Evolutionary conservation across 2,329 filamentous ascomycete species (phyloP), one percentile per base, ranked within the genome.

Genomic region (Aureobasidium namibiae): DNA sequence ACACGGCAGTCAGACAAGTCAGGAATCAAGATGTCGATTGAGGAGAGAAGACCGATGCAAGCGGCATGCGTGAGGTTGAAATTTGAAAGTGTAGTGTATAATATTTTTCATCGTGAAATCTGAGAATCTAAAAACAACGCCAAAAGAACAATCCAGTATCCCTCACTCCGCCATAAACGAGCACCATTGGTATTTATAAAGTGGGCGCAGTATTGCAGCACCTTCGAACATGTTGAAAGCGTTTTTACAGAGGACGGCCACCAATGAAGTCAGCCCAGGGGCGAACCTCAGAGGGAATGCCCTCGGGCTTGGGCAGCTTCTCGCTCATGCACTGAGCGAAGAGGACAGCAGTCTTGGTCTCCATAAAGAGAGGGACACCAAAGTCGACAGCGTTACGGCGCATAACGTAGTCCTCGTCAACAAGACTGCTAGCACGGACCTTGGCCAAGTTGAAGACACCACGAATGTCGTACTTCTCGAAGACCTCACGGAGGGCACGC

Each of bases 321-420:
- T 91, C 89, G 76, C 81, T 94, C 90, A 99, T 95, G 77, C 94
- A 97, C 75, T 90, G 89, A 63, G 94, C 91, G 70, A 97, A 97
- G 67, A 97, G 88, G 65, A 94, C 86, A 62, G 94, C 92, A 67
- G 94, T 99, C 91, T 94, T 92, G 58, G 92, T 90, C 79, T 97
- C 92, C 92, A 96, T 96, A 75, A 99, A 97, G 60, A 99, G 80
- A 50, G 94, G 94, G 33, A 97, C 91, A 67, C 92, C 92, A 74
- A 99, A 99, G 77, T 99, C 94, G 60, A 99, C 94, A 29, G 94
- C 94, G 71, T 99, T 99, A 72, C 94, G 85, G 69, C 94, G 85
- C 92, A 97, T 97, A 60, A 99, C 91, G 69, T 99, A 99, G 79
- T 99, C 92, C 70, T 95, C 90, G 71, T 99, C 94, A 62, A 89